A percentile compares a stretch with the other conserved stretches of the same genome.
Evolutionary conservation across 1,284 basidiomycete genomes (phyloP).

Genomic region (Ganoderma sinense): DNA sequence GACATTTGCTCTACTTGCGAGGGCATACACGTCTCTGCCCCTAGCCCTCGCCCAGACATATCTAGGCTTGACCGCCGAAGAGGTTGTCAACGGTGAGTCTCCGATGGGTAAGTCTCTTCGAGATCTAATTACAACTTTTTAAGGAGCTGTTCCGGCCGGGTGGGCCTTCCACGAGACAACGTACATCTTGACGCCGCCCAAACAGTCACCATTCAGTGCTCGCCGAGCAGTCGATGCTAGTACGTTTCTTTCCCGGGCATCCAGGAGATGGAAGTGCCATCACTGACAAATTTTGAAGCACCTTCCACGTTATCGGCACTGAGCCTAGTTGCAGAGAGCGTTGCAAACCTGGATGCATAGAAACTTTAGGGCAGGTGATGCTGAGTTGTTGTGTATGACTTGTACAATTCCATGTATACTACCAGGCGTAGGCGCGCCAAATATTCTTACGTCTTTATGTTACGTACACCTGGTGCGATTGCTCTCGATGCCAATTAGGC

Average conservation of each 20-base stretch:
- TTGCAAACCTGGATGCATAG: slow-evolving; percentile 38
- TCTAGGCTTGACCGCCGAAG: slow-evolving; percentile 57
- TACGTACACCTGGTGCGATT: neutral
- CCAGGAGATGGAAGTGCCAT: neutral
- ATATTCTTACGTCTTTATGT: neutral
- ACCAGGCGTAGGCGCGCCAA: neutral
- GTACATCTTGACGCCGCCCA: slow-evolving; percentile 52
- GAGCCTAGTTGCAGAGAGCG: slow-evolving; percentile 52
- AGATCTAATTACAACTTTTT: slow-evolving; percentile 5
- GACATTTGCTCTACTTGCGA: slow-evolving; percentile 60
- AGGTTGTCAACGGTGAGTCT: slow-evolving; percentile 53
- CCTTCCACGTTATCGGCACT: slow-evolving; percentile 61
- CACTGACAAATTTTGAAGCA: slow-evolving; percentile 33
- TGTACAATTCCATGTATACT: slow-evolving; percentile 1
- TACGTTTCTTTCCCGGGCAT: neutral
- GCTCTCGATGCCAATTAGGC: neutral
- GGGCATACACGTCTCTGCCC: slow-evolving; percentile 68
- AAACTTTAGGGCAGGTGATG: neutral
- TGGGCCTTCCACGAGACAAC: slow-evolving; percentile 61
- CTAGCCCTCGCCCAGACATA: slow-evolving; percentile 60
- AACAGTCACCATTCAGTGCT: slow-evolving; percentile 1
- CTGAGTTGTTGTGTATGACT: neutral
- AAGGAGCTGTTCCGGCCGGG: slow-evolving; percentile 50
- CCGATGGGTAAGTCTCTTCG: neutral
- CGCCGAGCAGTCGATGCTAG: neutral